phyloP scores from a whole-genome alignment of 164 flowering plant species.

The Buxus sempervirens region DNA sequence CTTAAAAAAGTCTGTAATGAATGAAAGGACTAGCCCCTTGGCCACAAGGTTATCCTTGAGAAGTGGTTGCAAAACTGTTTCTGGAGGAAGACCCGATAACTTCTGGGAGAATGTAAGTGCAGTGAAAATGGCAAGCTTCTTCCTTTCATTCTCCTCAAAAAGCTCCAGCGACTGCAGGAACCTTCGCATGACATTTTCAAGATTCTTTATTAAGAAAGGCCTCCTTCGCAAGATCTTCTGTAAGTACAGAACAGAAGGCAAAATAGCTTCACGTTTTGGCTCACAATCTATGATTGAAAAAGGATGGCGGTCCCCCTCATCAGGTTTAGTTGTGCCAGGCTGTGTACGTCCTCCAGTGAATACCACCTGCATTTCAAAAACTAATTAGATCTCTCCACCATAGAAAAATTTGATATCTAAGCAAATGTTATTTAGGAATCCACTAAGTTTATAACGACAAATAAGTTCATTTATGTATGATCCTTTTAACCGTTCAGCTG shows the following conservation, averaged over 20 bases:
- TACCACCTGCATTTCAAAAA: conserved; percentile 54
- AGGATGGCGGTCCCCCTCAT: conserved; percentile 96
- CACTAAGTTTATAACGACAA: neutral
- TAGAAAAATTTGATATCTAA: conserved; percentile 1
- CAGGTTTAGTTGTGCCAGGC: conserved; percentile 95
- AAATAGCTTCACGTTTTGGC: conserved; percentile 72
- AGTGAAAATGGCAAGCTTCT: conserved; percentile 92
- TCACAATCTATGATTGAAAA: conserved; percentile 84
- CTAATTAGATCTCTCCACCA: conserved; percentile 4
- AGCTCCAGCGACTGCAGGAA: conserved; percentile 95
- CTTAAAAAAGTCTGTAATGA: conserved; percentile 90
- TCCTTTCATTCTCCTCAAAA: conserved; percentile 94
- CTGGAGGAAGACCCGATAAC: conserved; percentile 94
- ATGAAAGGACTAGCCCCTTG: conserved; percentile 91
- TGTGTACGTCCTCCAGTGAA: conserved; percentile 96
- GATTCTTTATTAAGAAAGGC: conserved; percentile 95
- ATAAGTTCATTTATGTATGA: no score
- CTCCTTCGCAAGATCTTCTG: conserved; percentile 84
- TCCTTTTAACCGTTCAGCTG: no score
- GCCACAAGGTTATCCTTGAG: conserved; percentile 94
- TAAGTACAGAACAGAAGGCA: conserved; percentile 87
- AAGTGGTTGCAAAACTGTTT: conserved; percentile 92
- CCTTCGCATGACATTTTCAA: conserved; percentile 95
- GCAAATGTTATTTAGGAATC: neutral
- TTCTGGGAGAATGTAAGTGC: conserved; percentile 98